Evolutionary conservation across 75 land plant species (phyloP).

Genomic region (Azolla pinnata): DNA sequence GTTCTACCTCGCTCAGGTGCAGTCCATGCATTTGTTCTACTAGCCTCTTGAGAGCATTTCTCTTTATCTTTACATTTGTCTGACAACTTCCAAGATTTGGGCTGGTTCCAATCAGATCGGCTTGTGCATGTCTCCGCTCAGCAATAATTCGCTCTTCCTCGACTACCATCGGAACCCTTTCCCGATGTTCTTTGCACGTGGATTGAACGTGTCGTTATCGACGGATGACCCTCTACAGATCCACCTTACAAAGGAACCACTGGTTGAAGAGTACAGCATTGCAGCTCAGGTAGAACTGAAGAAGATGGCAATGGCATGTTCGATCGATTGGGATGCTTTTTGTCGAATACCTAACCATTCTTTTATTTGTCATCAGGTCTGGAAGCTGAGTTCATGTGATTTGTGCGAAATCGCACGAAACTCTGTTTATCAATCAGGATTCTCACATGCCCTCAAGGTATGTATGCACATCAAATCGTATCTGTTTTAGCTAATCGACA

Average conservation of each 20-base stretch:
- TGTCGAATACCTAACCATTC: neutral
- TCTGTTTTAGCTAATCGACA: neutral
- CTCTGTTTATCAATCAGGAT: constrained; percentile 87
- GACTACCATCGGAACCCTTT: constrained; percentile 97
- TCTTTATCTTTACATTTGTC: neutral
- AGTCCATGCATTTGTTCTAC: neutral
- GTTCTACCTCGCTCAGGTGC: constrained; percentile 88
- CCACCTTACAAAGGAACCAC: constrained; percentile 94
- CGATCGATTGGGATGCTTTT: too few species aligned
- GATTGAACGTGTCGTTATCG: constrained; percentile 93
- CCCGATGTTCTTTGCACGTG: constrained; percentile 82
- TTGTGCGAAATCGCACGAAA: constrained; percentile 92
- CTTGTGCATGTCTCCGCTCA: constrained; percentile 94
- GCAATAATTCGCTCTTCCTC: constrained; percentile 93
- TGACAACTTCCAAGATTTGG: neutral
- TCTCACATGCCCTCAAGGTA: constrained; percentile 82
- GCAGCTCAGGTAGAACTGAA: constrained; percentile 71
- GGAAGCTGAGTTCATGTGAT: constrained; percentile 88
- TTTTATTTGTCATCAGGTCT: constrained; percentile 38
- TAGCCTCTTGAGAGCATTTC: neutral
- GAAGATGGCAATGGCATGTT: too few species aligned
- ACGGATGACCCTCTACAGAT: constrained; percentile 99
- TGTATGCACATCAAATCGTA: neutral
- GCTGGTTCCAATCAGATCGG: too few species aligned
- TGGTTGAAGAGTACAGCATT: constrained; percentile 96